These are phyloP conservation scores for Colletotrichum tofieldiae DNA, from an alignment of 2,329 filamentous ascomycete species.

Conservation along the genomic window DNA sequence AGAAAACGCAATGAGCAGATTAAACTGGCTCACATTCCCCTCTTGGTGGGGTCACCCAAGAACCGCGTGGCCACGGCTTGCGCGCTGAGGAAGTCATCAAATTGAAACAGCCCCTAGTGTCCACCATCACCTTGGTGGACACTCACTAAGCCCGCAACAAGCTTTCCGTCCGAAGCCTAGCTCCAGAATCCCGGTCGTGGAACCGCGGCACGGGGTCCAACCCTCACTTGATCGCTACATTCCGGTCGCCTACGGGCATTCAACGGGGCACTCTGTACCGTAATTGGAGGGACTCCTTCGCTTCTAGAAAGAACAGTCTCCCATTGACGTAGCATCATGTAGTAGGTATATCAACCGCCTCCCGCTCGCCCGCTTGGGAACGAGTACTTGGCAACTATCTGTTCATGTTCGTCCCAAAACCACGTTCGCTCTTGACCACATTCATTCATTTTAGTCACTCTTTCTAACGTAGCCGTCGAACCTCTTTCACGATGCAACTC, in stretches of 20 bases:
- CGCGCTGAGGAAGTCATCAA: slow-evolving; percentile 10
- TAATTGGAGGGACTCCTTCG: slow-evolving; percentile 22
- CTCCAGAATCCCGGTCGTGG: slow-evolving; percentile 25
- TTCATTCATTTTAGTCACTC: slow-evolving; percentile 19
- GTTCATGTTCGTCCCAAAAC: neutral
- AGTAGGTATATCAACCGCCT: slow-evolving; percentile 27
- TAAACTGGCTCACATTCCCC: slow-evolving; percentile 19
- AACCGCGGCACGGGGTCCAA: neutral
- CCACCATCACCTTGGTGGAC: slow-evolving; percentile 2
- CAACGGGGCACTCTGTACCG: slow-evolving; percentile 23
- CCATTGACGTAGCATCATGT: slow-evolving; percentile 2
- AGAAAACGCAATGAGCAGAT: slow-evolving; percentile 21
- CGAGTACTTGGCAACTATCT: neutral
- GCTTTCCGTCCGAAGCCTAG: slow-evolving; percentile 37
- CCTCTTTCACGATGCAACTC: slow-evolving; percentile 25
- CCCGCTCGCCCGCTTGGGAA: slow-evolving; percentile 8
- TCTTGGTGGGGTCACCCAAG: slow-evolving; percentile 14
- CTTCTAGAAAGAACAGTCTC: slow-evolving; percentile 16
- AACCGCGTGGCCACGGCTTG: slow-evolving; percentile 4
- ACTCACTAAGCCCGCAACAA: slow-evolving; percentile 34
- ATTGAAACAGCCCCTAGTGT: slow-evolving; percentile 34
- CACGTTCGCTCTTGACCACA: neutral
- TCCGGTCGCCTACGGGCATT: slow-evolving; percentile 11
- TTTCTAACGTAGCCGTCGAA: neutral
- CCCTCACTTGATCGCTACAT: neutral